These are phyloP conservation scores for Hypoxylon sp. DNA, from an alignment of 2,329 filamentous ascomycete genomes.

Conservation along the genomic window DNA sequence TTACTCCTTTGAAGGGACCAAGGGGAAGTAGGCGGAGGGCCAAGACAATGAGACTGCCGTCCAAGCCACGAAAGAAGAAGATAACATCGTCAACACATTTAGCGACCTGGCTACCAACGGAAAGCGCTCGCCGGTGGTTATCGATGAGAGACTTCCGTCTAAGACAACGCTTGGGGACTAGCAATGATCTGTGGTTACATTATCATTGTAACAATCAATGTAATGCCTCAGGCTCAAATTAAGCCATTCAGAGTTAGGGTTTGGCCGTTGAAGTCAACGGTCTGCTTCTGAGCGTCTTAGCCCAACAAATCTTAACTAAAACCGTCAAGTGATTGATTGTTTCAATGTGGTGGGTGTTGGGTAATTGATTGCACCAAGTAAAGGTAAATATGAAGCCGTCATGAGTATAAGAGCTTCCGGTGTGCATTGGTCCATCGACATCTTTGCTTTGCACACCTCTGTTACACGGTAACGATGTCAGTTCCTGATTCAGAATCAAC, in stretches of 20 bases:
- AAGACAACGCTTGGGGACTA: neutral
- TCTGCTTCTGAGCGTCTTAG: constrained; percentile 7
- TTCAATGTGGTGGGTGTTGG: neutral
- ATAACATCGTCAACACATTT: constrained; percentile 1
- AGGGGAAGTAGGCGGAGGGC: neutral
- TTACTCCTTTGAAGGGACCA: neutral
- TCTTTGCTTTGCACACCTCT: neutral
- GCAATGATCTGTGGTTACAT: neutral
- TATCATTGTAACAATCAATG: neutral
- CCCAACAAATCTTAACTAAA: constrained; percentile 13
- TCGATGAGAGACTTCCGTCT: neutral
- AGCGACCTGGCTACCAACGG: neutral
- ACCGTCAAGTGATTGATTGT: neutral
- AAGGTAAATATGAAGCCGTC: constrained; percentile 3
- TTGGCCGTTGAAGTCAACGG: constrained; percentile 19
- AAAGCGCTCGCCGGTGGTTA: neutral
- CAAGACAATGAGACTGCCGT: constrained; percentile 1
- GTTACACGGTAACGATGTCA: constrained; percentile 8
- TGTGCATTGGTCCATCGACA: neutral
- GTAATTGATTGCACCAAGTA: neutral
- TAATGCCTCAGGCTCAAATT: neutral
- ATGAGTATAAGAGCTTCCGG: neutral
- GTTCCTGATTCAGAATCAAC: neutral
- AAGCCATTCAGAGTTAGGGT: constrained; percentile 27
- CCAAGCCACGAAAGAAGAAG: neutral